Conservation (phyloP, 768 basidiomycete genomes). For the Panaeolus papilionaceus region DNA sequence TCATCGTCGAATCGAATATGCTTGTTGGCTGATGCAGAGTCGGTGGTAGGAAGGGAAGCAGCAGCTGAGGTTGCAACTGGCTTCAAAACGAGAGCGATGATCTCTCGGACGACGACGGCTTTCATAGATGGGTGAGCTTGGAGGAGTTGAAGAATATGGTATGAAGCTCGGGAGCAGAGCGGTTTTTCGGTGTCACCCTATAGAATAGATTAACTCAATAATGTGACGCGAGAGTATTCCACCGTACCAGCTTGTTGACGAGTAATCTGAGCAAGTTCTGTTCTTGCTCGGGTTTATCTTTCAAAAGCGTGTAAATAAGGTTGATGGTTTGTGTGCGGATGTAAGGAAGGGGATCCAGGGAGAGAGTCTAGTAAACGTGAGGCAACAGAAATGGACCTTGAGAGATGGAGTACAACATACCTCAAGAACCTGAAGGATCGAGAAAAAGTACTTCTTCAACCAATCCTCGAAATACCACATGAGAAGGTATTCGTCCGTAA, state of each 20-base stretch:
- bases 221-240: slow-evolving; percentile 27
- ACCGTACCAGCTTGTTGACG: slow-evolving; percentile 86
- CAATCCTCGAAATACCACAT: slow-evolving; percentile 97
- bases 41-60: slow-evolving; percentile 32
- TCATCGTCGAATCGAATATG: slow-evolving; percentile 61
- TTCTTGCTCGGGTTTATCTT: slow-evolving; percentile 95
- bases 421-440: slow-evolving; percentile 89
- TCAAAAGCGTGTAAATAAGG: slow-evolving; percentile 80
- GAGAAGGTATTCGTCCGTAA: slow-evolving; percentile 76
- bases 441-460: slow-evolving; percentile 97
- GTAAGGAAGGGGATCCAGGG: slow-evolving; percentile 86
- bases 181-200: slow-evolving; percentile 91
- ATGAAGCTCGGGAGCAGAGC: slow-evolving; percentile 88
- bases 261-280: slow-evolving; percentile 92
- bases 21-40: slow-evolving; percentile 33
- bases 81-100: slow-evolving; percentile 77
- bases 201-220: neutral
- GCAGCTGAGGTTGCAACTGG: slow-evolving; percentile 51
- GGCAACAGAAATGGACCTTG: neutral
- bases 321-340: slow-evolving; percentile 85
- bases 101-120: slow-evolving; percentile 84
- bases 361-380: slow-evolving; percentile 60
- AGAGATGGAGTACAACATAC: slow-evolving; percentile 43
- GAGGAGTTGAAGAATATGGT: slow-evolving; percentile 87
- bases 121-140: slow-evolving; percentile 96